Conservation (phyloP, 1,139 yeast species). For the Insectozyma bohioensis region DNA sequence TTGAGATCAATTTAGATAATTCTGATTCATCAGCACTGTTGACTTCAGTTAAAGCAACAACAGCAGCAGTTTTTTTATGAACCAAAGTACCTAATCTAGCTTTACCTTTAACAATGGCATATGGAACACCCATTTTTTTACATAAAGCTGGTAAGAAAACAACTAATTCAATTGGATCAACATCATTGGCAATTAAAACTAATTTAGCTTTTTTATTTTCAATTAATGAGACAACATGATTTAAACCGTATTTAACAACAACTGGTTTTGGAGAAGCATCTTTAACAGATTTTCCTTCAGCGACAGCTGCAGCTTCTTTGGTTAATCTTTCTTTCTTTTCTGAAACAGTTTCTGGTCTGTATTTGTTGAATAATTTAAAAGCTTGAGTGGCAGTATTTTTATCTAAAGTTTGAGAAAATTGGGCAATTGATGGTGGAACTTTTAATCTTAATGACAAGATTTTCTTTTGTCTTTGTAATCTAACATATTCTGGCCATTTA, state of each 20-base stretch:
- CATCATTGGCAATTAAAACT: slow-evolving; percentile 96
- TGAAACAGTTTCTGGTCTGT: slow-evolving; percentile 95
- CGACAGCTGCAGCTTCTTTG: slow-evolving; percentile 98
- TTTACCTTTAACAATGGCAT: slow-evolving; percentile 98
- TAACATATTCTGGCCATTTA: slow-evolving; percentile 98
- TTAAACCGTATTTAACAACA: slow-evolving; percentile 94
- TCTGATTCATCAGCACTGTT: slow-evolving; percentile 91
- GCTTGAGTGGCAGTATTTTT: slow-evolving; percentile 98
- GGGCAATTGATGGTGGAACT: slow-evolving; percentile 98
- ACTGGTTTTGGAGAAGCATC: slow-evolving; percentile 96
- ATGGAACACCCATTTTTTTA: slow-evolving; percentile 99
- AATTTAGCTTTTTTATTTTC: slow-evolving; percentile 98
- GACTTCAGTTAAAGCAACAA: slow-evolving; percentile 96
- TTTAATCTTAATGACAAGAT: slow-evolving; percentile 90
- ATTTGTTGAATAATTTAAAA: slow-evolving; percentile 95
- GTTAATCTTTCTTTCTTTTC: slow-evolving; percentile 99
- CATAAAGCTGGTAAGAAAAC: slow-evolving; percentile 96
- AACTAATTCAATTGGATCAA: slow-evolving; percentile 97
- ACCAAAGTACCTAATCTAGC: slow-evolving; percentile 97
- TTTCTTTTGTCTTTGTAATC: slow-evolving; percentile 91
- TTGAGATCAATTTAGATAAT: slow-evolving; percentile 86
- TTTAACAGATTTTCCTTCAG: slow-evolving; percentile 95
- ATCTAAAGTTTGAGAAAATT: slow-evolving; percentile 93
- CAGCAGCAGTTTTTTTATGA: slow-evolving; percentile 95
- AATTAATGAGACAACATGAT: slow-evolving; percentile 94